Base-by-base conservation (phyloP, 2,329 filamentous ascomycete genomes). In the Teratosphaeria nubilosa region DNA sequence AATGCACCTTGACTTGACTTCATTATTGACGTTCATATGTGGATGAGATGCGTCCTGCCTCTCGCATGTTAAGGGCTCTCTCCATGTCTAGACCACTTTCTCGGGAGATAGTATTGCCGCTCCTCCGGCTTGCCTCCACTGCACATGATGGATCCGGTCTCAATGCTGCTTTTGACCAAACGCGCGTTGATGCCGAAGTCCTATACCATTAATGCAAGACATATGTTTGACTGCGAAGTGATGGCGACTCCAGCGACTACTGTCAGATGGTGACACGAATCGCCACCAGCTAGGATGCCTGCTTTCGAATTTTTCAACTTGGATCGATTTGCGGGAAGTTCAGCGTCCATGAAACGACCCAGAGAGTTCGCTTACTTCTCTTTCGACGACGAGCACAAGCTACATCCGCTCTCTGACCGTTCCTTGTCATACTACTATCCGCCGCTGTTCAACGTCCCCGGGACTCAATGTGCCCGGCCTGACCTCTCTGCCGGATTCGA, bases 281-380 rank as follows among this genome's bases (percentile, higher is more conserved):
- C 34, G 4, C 34, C 34, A 41, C 16, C 34, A 41, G 1, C 13
- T 5, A 41, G 14, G 34, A 41, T 41, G 34, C 13, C 34, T 30
- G 54, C 25, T 31, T 91, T 90, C 70, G 72, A 83, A 25, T 82
- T 91, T 60, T 82, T 87, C 65, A 87, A 88, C n/a, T 75, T 88
- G 56, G 77, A 80, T 58, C 83, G 85, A 54, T 92, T 92, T 70
- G 76, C 76, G 48, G 86, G 86, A 58, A 77, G 78, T 54, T 86
- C 84, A 68, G 83, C 88, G 60, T 80, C 86, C 3, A 86, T 95
- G 60, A 86, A 86, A 69, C 80, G 89, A 64, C 90, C 90, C 22
- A 89, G 82, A 76, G 94, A 99, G 77, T 88, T 99, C 63, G 83
- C 92, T 3, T 90, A 82, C 74, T 99, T 97, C 75, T 97, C 92